Percentiles rank a stretch among this genome's conserved stretches.
Conservation (phyloP, 2,329 filamentous ascomycete genomes). For the Pestalotiopsis sp. region DNA sequence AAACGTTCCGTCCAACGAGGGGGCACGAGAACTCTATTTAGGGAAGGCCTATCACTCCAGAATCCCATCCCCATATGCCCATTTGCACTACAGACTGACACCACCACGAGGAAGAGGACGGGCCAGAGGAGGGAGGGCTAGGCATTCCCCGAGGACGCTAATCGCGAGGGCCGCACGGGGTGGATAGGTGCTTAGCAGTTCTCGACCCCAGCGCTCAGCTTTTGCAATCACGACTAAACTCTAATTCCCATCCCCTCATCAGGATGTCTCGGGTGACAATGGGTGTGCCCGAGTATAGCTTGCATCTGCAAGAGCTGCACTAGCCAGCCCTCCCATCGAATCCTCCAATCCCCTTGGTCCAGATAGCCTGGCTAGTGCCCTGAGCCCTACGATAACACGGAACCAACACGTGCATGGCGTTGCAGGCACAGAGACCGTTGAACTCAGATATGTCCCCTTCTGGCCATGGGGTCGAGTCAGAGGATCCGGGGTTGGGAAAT, state of each 20-base stretch:
- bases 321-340: not conserved
- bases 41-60: not conserved
- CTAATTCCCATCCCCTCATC: not conserved
- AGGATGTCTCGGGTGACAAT: not conserved
- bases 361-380: not conserved
- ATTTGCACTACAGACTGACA: not conserved
- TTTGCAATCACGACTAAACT: not conserved
- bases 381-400: not conserved
- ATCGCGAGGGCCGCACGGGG: not conserved
- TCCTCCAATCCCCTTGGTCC: not conserved
- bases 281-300: not conserved
- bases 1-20: not conserved
- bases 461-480: not conserved
- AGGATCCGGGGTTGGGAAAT: not conserved
- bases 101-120: not conserved
- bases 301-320: not conserved
- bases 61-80: not conserved
- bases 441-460: not conserved
- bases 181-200: not conserved
- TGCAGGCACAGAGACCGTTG: not conserved
- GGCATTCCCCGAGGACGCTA: not conserved
- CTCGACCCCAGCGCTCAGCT: not conserved
- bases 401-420: not conserved
- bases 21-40: not conserved
- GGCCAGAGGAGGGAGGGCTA: not conserved